Percentiles rank a stretch among this genome's conserved stretches.
phyloP scores from a whole-genome alignment of 805 yeast genomes.

The Suhomyces sp. region DNA sequence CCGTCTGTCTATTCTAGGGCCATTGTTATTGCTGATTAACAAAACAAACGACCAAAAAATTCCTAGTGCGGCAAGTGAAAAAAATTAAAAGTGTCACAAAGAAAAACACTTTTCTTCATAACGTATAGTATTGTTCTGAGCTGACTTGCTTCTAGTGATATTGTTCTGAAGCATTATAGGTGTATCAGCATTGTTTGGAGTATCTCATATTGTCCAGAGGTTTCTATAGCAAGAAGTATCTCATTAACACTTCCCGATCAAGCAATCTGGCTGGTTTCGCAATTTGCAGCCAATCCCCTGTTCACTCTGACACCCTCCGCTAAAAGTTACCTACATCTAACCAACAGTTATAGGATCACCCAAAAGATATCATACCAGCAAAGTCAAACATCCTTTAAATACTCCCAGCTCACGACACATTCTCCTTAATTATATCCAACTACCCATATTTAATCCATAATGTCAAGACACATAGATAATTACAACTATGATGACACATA shows the following conservation, averaged over 20 bases:
- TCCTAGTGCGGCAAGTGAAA: neutral
- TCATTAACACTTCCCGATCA: neutral
- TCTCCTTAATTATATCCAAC: neutral
- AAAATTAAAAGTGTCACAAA: neutral
- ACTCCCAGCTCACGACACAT: neutral
- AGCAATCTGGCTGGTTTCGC: neutral
- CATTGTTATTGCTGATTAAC: neutral
- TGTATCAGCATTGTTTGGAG: neutral
- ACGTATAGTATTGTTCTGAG: neutral
- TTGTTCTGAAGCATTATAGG: neutral
- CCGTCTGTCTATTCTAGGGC: neutral
- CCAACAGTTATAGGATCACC: neutral
- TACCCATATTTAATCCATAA: neutral
- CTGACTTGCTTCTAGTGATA: neutral
- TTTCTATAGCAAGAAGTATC: neutral
- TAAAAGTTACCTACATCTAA: neutral
- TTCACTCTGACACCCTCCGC: neutral
- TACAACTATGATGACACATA: constrained; percentile 4
- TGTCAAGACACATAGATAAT: constrained; percentile 11
- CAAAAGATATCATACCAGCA: neutral
- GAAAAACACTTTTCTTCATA: neutral
- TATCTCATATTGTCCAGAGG: neutral
- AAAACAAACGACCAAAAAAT: neutral
- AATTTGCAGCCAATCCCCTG: neutral
- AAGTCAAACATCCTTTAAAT: neutral